These are phyloP conservation scores for Aaosphaeria arxii DNA, from an alignment of 2,329 filamentous ascomycete genomes.

Conservation along the genomic window DNA sequence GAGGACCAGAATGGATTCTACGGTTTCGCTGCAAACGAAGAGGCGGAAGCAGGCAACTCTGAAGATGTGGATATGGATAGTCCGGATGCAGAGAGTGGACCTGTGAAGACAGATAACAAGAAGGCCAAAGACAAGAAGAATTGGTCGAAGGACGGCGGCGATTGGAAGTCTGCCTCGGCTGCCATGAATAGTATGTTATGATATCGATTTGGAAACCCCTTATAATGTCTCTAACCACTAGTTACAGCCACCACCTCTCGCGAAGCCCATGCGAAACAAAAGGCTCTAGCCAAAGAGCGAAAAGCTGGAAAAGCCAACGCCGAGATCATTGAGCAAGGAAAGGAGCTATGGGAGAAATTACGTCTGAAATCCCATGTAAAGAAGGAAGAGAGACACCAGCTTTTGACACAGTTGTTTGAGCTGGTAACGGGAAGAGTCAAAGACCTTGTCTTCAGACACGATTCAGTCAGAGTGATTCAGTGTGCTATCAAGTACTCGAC, in stretches of 20 bases:
- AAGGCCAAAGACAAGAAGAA: constrained; percentile 13
- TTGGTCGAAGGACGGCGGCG: background rate
- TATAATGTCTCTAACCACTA: background rate
- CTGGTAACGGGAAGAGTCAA: constrained; percentile 90
- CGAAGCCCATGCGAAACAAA: constrained; percentile 92
- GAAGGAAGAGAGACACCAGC: constrained; percentile 78
- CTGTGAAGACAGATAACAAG: constrained; percentile 9
- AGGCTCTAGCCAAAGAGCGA: constrained; percentile 79
- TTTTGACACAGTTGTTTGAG: constrained; percentile 84
- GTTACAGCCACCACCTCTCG: constrained; percentile 65
- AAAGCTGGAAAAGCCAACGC: constrained; percentile 91
- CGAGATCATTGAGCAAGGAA: constrained; percentile 81
- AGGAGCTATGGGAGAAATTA: constrained; percentile 95
- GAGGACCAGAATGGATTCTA: constrained; percentile 36
- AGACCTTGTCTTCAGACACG: constrained; percentile 98
- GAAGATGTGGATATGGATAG: constrained; percentile 9
- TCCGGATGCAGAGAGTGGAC: constrained; percentile 1
- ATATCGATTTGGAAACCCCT: too few relatives aligned
- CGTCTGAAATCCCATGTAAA: constrained; percentile 91
- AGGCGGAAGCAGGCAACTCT: background rate
- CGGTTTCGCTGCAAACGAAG: constrained; percentile 26
- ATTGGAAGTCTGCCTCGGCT: too few relatives aligned
- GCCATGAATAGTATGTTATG: too few relatives aligned
- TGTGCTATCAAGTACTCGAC: constrained; percentile 96
- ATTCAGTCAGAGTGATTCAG: constrained; percentile 93